Percentiles rank a stretch among this genome's conserved stretches.
These are phyloP conservation scores for Colletotrichum higginsianum DNA, from an alignment of 2,329 filamentous ascomycete species.

Conservation along the genomic window DNA sequence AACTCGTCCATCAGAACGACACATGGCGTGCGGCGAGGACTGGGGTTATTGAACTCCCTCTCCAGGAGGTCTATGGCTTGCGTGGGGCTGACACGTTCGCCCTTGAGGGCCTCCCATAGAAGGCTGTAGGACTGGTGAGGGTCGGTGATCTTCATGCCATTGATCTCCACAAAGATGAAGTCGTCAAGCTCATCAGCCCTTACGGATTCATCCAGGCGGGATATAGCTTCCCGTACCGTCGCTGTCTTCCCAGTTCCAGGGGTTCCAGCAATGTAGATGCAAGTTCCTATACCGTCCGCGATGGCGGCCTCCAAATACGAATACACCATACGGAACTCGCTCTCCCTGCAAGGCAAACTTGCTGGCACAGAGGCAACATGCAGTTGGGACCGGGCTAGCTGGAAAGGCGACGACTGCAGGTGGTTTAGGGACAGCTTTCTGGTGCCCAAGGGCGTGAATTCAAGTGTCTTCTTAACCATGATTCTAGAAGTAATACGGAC, in stretches of 20 bases:
- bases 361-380: conserved; percentile 95
- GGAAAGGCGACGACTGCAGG: conserved; percentile 88
- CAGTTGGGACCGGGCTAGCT: conserved; percentile 87
- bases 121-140: conserved; percentile 96
- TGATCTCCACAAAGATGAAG: conserved; percentile 99
- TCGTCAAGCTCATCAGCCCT: conserved; percentile 93
- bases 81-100: conserved; percentile 90
- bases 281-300: conserved; percentile 91
- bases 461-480: conserved; percentile 87
- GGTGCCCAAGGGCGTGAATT: conserved; percentile 96
- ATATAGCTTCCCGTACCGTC: conserved; percentile 94
- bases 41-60: conserved; percentile 92
- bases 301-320: conserved; percentile 95
- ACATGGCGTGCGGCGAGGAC: conserved; percentile 90
- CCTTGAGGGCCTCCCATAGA: conserved; percentile 95
- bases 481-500: conserved; percentile 59
- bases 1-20: conserved; percentile 99
- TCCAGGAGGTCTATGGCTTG: conserved; percentile 94
- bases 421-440: conserved; percentile 83
- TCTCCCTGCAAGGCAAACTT: conserved; percentile 90
- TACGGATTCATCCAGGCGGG: conserved; percentile 89
- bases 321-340: conserved; percentile 93
- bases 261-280: conserved; percentile 99
- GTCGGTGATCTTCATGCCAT: conserved; percentile 99
- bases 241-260: conserved; percentile 98